Base-by-base conservation (phyloP, 2,329 filamentous ascomycete genomes). In the Neofusicoccum cordaticola region DNA sequence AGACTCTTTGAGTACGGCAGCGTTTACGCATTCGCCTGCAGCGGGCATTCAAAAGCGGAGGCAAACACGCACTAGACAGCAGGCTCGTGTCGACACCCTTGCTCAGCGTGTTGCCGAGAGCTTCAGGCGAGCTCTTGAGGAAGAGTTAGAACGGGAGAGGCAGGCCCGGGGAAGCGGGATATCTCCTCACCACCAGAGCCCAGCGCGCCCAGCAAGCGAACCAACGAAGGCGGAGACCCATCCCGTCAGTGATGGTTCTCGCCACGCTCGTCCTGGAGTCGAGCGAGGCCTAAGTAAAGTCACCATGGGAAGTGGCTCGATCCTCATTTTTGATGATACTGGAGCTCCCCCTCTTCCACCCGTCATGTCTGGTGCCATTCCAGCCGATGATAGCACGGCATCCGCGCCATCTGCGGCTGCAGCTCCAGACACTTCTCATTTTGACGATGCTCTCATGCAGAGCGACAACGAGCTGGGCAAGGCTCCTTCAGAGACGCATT, bases 241-340 rank as follows among this genome's bases (percentile, higher is more conserved):
- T 37, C 48, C 39, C 15, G 48, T 47, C 15, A 63, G 50, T n/a
- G 56, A 60, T 47, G 56, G 56, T 9, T 47, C 56, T 5, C 56
- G 56, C 3, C 27, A 47, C 15, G 56, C 56, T 37, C 61, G 62
- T 39, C 51, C 52, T 17, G 51, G 50, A 27, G 35, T 35, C 17
- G 52, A 60, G 37, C 56, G 63, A 44, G 63, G 47, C 15, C 72
- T 80, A 61, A 87, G 84, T 68, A 81, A 81, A 64, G 85, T 94
- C 50, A 95, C 92, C 0, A 83, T 84, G 11, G 91, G 92, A n/a
- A 96, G 92, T 81, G 90, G 93, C 72, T 96, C 92, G 0, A 96
- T 97, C 68, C 84, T 97, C 63, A 96, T 97, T 71, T 87, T 96
- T 41, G 91, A 96, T 69, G 85, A 85, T 67, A 86, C 85, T 65